Conservation (phyloP, 2,329 filamentous ascomycete species). For the Pseudogymnoascus sp. region DNA sequence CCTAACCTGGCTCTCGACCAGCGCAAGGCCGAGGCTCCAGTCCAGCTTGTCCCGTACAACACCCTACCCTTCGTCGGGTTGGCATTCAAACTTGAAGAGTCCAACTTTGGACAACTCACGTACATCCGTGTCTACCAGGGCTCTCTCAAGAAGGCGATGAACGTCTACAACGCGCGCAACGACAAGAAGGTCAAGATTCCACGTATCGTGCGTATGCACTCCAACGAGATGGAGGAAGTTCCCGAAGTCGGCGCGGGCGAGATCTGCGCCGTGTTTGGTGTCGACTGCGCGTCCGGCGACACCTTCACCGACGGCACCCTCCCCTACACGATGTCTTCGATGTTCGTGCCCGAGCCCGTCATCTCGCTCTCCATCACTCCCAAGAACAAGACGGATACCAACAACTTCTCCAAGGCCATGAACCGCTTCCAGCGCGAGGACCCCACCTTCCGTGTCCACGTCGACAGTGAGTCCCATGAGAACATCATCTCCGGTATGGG, state of each 20-base stretch:
- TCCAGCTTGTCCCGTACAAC: conserved; percentile 89
- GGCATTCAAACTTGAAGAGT: conserved; percentile 98
- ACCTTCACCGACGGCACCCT: conserved; percentile 93
- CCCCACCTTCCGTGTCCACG: conserved; percentile 90
- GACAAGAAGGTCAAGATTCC: conserved; percentile 96
- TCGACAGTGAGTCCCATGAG: conserved; percentile 87
- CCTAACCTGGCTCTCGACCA: conserved; percentile 85
- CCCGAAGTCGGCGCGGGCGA: conserved; percentile 88
- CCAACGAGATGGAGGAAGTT: conserved; percentile 98
- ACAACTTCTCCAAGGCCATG: conserved; percentile 98
- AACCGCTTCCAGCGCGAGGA: conserved; percentile 98
- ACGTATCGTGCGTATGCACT: conserved; percentile 98
- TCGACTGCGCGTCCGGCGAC: conserved; percentile 95
- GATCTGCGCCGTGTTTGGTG: conserved; percentile 96
- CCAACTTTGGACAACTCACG: conserved; percentile 95
- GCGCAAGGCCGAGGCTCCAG: conserved; percentile 67
- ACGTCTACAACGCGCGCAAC: conserved; percentile 87
- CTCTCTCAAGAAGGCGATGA: conserved; percentile 76
- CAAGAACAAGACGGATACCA: conserved; percentile 83
- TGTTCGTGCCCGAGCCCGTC: conserved; percentile 96
- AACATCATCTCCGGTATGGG: conserved; percentile 99
- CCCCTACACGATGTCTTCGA: conserved; percentile 93
- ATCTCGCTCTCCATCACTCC: conserved; percentile 97
- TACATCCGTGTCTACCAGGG: conserved; percentile 99
- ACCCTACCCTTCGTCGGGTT: conserved; percentile 89